Base-by-base conservation (phyloP, 257 asterid species). In the Dorcoceras hygrometricum region DNA sequence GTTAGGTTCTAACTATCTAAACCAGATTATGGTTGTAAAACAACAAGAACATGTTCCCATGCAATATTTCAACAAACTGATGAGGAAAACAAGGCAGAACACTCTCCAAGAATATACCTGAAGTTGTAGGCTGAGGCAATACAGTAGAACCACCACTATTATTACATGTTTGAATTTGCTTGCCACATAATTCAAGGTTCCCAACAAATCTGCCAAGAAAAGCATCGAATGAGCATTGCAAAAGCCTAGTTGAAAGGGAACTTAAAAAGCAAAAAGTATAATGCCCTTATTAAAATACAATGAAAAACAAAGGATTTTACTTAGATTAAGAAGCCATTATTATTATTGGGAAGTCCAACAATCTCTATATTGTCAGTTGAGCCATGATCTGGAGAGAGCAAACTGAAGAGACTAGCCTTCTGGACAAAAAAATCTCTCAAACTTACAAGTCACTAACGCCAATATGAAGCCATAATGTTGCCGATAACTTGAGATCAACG, bases 161-260 rank as follows among this genome's bases (percentile, higher is more conserved):
- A 70, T 78, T 87, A 84, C 98, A 93, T 59, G 70, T 59, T 62
- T 72, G 78, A 28, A 76, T 73, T 86, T 93, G 98, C 81, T 74
- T 71, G 59, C 98, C 98, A 75, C 98, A 93, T 82, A 93, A 78
- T 57, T 80, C 95, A 63, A 93, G 97, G 71, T 93, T 93, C 51
- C 98, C 98, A 63, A 86, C 75, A 79, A 86, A 93, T 29, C 98
- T 93, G 80, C 83, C 66, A 68, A 62, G 76, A 68, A 73, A 67
- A 77, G 67, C 71, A 70, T 61, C 50, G 62, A 19, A 69, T 59
- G 57, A 71, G 69, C 34, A 63, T 50, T 58, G 59, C 26, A 14
- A 53, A 48, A 63, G 29, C 51, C 19, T n/a, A 69, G 53, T 22
- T 26, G 29, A 54, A 46, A 66, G 26, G 11, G 18, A 31, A 22